These are phyloP conservation scores for Vigna trinervia DNA, from an alignment of 306 rosid genomes.

Conservation along the genomic window DNA sequence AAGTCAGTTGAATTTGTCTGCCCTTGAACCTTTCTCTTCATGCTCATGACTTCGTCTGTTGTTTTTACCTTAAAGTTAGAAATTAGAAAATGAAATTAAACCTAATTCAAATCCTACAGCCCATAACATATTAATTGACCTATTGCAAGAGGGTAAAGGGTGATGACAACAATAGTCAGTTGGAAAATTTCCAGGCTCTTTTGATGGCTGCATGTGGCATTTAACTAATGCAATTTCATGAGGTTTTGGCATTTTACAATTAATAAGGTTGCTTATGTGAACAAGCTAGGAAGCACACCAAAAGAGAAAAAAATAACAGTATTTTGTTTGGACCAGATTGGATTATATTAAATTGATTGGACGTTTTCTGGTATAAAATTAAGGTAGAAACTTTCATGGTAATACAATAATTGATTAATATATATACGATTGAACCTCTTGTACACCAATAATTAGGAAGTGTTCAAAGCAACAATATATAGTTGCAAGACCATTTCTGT, in stretches of 20 bases:
- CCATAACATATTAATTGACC: not conserved
- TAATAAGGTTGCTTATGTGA: not conserved
- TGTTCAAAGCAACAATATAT: not conserved
- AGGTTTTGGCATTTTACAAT: constrained; percentile 8
- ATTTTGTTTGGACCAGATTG: not conserved
- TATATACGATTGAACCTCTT: not conserved
- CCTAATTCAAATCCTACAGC: no score
- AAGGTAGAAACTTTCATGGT: not conserved
- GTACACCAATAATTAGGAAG: not conserved
- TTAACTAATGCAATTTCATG: not conserved
- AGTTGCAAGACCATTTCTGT: not conserved
- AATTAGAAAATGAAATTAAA: no score
- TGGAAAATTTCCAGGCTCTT: not conserved
- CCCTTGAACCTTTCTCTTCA: constrained; percentile 23
- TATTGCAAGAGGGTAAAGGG: not conserved
- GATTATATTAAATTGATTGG: not conserved
- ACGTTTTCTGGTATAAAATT: not conserved
- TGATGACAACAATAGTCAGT: not conserved
- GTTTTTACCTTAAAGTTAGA: not conserved
- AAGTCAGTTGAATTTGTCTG: constrained; percentile 14
- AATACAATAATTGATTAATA: not conserved
- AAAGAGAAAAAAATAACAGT: no score
- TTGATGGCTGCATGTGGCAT: constrained; percentile 3
- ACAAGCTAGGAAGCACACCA: not conserved
- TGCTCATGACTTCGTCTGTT: not conserved